Evolutionary conservation across 2,329 filamentous ascomycete genomes (phyloP).

Genomic region (Calcarisporium arbuscula): DNA sequence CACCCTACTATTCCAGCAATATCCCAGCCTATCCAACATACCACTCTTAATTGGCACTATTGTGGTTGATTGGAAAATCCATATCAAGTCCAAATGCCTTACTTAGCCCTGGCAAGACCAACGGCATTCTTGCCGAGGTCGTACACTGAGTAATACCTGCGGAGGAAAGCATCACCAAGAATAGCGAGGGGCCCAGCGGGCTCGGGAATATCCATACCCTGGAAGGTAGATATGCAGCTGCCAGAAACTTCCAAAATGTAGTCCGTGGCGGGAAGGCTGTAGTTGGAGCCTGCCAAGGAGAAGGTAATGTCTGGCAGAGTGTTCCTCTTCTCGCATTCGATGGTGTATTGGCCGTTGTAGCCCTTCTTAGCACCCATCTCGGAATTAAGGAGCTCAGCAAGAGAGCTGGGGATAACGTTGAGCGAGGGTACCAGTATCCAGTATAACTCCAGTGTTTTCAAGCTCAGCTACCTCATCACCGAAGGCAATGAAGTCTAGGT

Average conservation of each 20-base stretch:
- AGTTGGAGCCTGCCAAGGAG: constrained; percentile 84
- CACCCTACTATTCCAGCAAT: too few relatives aligned
- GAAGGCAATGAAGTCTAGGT: constrained; percentile 85
- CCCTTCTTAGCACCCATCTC: constrained; percentile 98
- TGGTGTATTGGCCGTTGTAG: constrained; percentile 91
- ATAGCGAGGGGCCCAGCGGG: constrained; percentile 90
- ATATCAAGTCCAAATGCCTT: too few relatives aligned
- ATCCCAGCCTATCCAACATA: too few relatives aligned
- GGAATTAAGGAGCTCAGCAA: constrained; percentile 94
- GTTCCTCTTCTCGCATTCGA: constrained; percentile 82
- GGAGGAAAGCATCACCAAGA: constrained; percentile 79
- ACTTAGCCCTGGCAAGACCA: constrained; percentile 79
- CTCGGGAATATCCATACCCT: constrained; percentile 89
- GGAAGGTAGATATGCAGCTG: constrained; percentile 94
- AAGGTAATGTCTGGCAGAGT: constrained; percentile 87
- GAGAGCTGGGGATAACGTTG: constrained; percentile 83
- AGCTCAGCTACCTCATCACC: constrained; percentile 82
- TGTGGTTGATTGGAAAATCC: too few relatives aligned
- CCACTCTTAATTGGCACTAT: too few relatives aligned
- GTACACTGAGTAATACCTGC: constrained; percentile 93
- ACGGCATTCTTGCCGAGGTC: constrained; percentile 86
- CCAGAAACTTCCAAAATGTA: constrained; percentile 95
- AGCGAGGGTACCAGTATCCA: constrained; percentile 98
- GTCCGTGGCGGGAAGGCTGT: constrained; percentile 80
- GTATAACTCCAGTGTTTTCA: constrained; percentile 90